Percentiles rank a stretch among this genome's conserved stretches.
These are phyloP conservation scores for Cutaneotrichosporon sp. DNA, from an alignment of 1,284 basidiomycete genomes.

Conservation along the genomic window DNA sequence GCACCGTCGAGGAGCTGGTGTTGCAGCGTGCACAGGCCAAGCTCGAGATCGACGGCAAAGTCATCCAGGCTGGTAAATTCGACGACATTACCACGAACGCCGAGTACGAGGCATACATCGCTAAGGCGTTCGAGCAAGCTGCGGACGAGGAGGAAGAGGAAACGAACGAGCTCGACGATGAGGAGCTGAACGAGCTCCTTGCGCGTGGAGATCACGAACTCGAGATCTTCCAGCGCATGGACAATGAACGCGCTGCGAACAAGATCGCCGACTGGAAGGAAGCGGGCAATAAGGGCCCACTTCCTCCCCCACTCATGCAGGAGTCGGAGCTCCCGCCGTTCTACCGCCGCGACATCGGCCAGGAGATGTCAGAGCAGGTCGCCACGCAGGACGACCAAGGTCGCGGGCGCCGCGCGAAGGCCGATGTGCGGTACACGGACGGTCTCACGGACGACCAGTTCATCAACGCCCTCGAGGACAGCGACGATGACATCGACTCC, in stretches of 20 bases:
- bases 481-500: slow-evolving; percentile 70
- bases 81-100: slow-evolving; percentile 98
- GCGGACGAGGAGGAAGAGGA: slow-evolving; percentile 91
- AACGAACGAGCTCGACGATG: slow-evolving; percentile 92
- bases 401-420: slow-evolving; percentile 78
- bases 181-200: slow-evolving; percentile 93
- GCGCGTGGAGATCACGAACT: slow-evolving; percentile 81
- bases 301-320: slow-evolving; percentile 76
- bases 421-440: slow-evolving; percentile 88
- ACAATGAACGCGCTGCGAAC: slow-evolving; percentile 75
- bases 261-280: slow-evolving; percentile 69
- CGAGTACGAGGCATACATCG: slow-evolving; percentile 93
- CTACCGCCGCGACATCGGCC: slow-evolving; percentile 66
- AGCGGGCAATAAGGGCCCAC: slow-evolving; percentile 72
- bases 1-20: slow-evolving; percentile 98
- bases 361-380: slow-evolving; percentile 52
- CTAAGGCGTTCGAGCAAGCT: slow-evolving; percentile 57
- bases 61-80: slow-evolving; percentile 98
- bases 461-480: slow-evolving; percentile 84
- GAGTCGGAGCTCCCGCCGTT: slow-evolving; percentile 89
- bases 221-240: slow-evolving; percentile 78
- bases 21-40: slow-evolving; percentile 92
- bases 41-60: slow-evolving; percentile 98
- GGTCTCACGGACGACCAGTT: slow-evolving; percentile 93
- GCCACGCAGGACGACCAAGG: slow-evolving; percentile 67